Evolutionary conservation across 768 basidiomycete species (phyloP), one percentile per base, ranked within the genome.

Genomic region (Boletus rubescentipes): DNA sequence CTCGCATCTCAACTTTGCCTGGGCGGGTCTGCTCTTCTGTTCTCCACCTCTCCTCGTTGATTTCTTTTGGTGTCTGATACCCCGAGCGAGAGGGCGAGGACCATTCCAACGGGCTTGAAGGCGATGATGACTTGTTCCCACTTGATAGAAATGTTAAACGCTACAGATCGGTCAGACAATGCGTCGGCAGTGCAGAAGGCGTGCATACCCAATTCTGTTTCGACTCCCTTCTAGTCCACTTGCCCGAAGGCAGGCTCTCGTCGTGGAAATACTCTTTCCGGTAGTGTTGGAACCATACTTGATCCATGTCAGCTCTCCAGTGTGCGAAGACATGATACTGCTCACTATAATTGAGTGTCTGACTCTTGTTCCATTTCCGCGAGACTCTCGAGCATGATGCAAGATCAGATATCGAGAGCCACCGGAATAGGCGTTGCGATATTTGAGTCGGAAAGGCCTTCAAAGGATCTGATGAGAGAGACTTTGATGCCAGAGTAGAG

Each of bases 271-370:
- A 85, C 57, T 93, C 90, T 60, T 87, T 90, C 50, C 94, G 78
- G 68, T 92, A 93, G 59, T 90, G 87, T 60, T 91, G 89, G 75
- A 95, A 97, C 94, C 94, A 97, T 10, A 96, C 94, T 97, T 12
- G 62, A 34, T 34, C 20, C 14, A 26, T 9, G 59, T 61, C 47
- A 67, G 53, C 5, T 9, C 14, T 20, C 29, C 5, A 26, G n/a
- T 7, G 11, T 1, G 35, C 36, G 11, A 47, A 31, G 9, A 32
- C 9, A 15, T 29, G 5, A 20, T 9, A 18, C 2, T 57, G 66
- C 78, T 51, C 55, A 91, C 94, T 86, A 67, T 96, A 95, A 71
- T 97, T 97, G 55, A 96, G 69, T 0, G 93, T 90, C 73, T 94
- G 91, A 58, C 91, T 93, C 67, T 84, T 84, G 54, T 78, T 81